Conservation (phyloP, 83 land plant genomes). For the Picea mariana region DNA sequence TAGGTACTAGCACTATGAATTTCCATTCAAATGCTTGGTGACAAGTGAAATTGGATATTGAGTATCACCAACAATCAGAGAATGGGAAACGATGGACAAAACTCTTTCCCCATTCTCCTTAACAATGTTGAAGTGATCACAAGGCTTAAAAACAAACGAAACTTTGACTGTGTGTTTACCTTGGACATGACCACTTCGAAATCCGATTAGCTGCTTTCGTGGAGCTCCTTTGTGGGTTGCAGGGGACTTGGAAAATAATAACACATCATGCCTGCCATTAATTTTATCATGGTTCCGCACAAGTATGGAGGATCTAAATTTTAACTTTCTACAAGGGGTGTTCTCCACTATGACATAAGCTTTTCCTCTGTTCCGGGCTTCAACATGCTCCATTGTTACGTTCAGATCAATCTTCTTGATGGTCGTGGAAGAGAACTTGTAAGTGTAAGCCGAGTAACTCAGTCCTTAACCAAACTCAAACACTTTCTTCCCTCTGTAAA, state of each 20-base stretch:
- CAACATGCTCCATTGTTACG: not conserved
- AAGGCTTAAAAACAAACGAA: conserved; percentile 44
- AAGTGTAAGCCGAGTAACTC: conserved; percentile 27
- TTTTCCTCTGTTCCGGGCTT: too few relatives aligned
- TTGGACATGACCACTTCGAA: conserved; percentile 41
- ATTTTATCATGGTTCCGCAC: conserved; percentile 34
- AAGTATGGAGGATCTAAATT: conserved; percentile 20
- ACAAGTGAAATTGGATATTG: too few relatives aligned
- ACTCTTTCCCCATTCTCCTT: conserved; percentile 46
- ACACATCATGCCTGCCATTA: too few relatives aligned
- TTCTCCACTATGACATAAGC: not conserved
- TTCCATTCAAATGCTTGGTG: too few relatives aligned
- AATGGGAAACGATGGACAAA: conserved; percentile 34
- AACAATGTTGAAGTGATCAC: conserved; percentile 50
- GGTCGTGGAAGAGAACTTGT: conserved; percentile 28
- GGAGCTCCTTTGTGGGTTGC: conserved; percentile 36
- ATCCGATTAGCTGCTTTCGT: conserved; percentile 59
- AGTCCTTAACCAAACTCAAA: conserved; percentile 73
- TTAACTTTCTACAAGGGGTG: conserved; percentile 27
- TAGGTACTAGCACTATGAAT: too few relatives aligned
- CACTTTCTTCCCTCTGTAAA: conserved; percentile 64
- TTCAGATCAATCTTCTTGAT: conserved; percentile 8
- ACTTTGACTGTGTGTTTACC: conserved; percentile 39
- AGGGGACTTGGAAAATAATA: too few relatives aligned
- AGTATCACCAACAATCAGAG: not conserved